These are phyloP conservation scores for Hypomontagnella monticulosa DNA, from an alignment of 495 filamentous ascomycete species.

Conservation along the genomic window DNA sequence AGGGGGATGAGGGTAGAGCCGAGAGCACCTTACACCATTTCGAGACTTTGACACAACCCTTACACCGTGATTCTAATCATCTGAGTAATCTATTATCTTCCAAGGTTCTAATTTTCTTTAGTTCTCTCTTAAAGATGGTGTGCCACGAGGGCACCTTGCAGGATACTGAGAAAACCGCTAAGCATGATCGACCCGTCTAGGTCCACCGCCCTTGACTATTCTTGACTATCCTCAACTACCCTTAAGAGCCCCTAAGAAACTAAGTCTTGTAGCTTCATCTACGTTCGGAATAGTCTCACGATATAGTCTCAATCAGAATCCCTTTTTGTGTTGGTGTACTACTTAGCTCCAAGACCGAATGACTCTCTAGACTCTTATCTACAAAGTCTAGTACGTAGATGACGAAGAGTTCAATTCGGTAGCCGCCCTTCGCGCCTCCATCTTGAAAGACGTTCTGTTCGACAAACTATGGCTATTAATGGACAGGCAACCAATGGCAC, in stretches of 20 bases:
- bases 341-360: slow-evolving; percentile 1
- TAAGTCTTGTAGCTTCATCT: slow-evolving; percentile 31
- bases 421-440: slow-evolving; percentile 35
- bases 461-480: neutral
- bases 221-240: too few relatives aligned
- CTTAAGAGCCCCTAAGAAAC: neutral
- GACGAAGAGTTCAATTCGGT: slow-evolving; percentile 24
- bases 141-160: slow-evolving; percentile 34
- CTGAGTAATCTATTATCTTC: slow-evolving; percentile 20
- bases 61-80: slow-evolving; percentile 34
- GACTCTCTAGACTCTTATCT: slow-evolving; percentile 9
- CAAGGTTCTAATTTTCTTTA: slow-evolving; percentile 7
- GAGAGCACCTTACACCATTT: slow-evolving; percentile 10
- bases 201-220: slow-evolving; percentile 8
- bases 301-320: slow-evolving; percentile 35
- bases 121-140: slow-evolving; percentile 27
- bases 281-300: slow-evolving; percentile 35
- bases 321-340: slow-evolving; percentile 24
- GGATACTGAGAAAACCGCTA: slow-evolving; percentile 10
- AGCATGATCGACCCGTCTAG: slow-evolving; percentile 27
- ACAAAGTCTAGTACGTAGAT: slow-evolving; percentile 3
- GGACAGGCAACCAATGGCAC: slow-evolving; percentile 10
- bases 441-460: slow-evolving; percentile 12
- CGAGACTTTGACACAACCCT: slow-evolving; percentile 37
- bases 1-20: slow-evolving; percentile 19